Evolutionary conservation across 169 alveolate genomes (phyloP).

Genomic region (Eimeria acervulina): DNA sequence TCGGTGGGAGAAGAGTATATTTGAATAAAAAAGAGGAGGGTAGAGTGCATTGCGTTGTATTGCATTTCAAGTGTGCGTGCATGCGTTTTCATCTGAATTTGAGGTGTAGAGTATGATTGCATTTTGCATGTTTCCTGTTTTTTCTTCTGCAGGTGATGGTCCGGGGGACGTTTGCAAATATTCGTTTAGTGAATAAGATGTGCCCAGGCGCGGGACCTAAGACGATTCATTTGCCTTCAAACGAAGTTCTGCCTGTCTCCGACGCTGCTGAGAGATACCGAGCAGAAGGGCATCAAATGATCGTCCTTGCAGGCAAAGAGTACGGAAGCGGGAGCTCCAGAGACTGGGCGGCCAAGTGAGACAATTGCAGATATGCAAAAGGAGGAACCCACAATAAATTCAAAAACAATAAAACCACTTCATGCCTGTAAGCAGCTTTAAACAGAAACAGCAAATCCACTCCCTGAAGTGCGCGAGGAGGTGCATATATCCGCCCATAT

Average conservation of each 20-base stretch:
- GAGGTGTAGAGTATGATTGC: too few relatives aligned
- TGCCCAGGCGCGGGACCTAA: conserved; percentile 92
- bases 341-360: conserved; percentile 98
- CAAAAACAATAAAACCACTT: too few relatives aligned
- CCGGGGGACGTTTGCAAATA: conserved; percentile 98
- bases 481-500: too few relatives aligned
- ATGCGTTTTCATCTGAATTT: too few relatives aligned
- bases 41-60: background rate
- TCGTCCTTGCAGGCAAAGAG: conserved; percentile 97
- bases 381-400: too few relatives aligned
- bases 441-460: too few relatives aligned
- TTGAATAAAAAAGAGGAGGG: background rate
- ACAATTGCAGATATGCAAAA: background rate
- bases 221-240: conserved; percentile 95
- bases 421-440: too few relatives aligned
- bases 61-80: too few relatives aligned
- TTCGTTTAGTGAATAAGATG: conserved; percentile 95
- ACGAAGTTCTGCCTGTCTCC: conserved; percentile 92
- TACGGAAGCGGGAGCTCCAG: conserved; percentile 98
- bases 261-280: conserved; percentile 93
- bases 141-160: conserved; percentile 91
- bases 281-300: conserved; percentile 84
- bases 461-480: too few relatives aligned
- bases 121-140: too few relatives aligned
- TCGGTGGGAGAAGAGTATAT: background rate